Evolutionary conservation across 2,329 filamentous ascomycete genomes (phyloP).

Genomic region (Ophiostoma perfectum): DNA sequence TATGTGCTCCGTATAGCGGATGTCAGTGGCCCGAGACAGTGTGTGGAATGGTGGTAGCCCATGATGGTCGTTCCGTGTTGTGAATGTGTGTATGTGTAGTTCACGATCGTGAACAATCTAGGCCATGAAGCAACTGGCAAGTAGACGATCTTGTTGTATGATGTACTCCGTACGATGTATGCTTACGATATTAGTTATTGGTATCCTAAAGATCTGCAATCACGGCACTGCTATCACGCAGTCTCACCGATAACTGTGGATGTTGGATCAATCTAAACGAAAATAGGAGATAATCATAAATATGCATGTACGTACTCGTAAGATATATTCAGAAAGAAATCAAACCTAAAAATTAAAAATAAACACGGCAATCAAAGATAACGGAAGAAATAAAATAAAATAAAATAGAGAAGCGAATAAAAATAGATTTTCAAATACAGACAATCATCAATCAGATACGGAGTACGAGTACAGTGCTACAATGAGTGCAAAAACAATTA

Average conservation of each 20-base stretch:
- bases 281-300: neutral
- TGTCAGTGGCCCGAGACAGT: neutral
- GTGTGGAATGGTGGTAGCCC: neutral
- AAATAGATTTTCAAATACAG: neutral
- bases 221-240: neutral
- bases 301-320: neutral
- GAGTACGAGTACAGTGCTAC: neutral
- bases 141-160: too few species aligned
- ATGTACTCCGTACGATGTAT: too few species aligned
- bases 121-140: too few species aligned
- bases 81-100: neutral
- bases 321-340: neutral
- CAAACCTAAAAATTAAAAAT: neutral
- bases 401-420: neutral
- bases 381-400: neutral
- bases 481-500: neutral
- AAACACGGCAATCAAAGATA: neutral
- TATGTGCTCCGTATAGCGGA: neutral
- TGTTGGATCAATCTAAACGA: neutral
- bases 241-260: constrained; percentile 6
- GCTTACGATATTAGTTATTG: too few species aligned
- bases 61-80: neutral
- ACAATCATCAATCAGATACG: neutral
- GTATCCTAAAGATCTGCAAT: neutral
- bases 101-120: neutral